Base-by-base conservation (phyloP, 345 rosid species). In the Linum tenue region DNA sequence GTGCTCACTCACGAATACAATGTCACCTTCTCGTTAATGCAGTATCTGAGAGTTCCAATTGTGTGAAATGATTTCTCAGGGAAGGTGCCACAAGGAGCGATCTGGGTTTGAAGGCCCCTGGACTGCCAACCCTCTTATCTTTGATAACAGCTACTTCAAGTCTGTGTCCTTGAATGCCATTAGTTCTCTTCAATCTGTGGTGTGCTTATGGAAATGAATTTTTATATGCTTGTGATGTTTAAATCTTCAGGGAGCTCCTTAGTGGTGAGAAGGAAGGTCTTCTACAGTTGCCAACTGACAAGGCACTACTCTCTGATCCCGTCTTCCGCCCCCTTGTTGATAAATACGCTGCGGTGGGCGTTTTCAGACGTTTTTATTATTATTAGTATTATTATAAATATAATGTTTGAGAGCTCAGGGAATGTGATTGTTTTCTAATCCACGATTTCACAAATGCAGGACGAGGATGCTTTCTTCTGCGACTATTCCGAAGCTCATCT, bases 101-200 rank as follows among this genome's bases (percentile, higher is more conserved):
- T 94, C 99, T 70, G 99, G 99, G 55, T 90, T 90, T 67, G 99
- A 90, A 73, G 99, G 97, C 51, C 73, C 97, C 11, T 94, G 99
- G 99, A 94, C 99, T 4, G 0, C 69, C 22, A 90, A 94, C 69
- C 99, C 97, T 16, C 89, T 88, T 7, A 84, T 88, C 59, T 94
- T 94, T 59, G 97, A 94, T 68, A 94, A 90, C 83, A 69, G 92
- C 56, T 94, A 94, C 85, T 94, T 88, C 88, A 83, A 22, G 31
- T 22, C 0, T 37, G 99, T 94, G 69, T 73, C 89, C 55, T 5
- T 39, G 1, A 6, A 11, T 35, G 40, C 38, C 35, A 22, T 22
- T 22, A 22, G 31, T 22, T 22, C 31, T 22, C 31, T 22, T 22
- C 31, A 22, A 22, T 16, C 5, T 16, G 2, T 57, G 22, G 17